A percentile compares a stretch with the other conserved stretches of the same genome.
Conservation (phyloP, 2,329 filamentous ascomycete species). For the Simplicillium sp. region DNA sequence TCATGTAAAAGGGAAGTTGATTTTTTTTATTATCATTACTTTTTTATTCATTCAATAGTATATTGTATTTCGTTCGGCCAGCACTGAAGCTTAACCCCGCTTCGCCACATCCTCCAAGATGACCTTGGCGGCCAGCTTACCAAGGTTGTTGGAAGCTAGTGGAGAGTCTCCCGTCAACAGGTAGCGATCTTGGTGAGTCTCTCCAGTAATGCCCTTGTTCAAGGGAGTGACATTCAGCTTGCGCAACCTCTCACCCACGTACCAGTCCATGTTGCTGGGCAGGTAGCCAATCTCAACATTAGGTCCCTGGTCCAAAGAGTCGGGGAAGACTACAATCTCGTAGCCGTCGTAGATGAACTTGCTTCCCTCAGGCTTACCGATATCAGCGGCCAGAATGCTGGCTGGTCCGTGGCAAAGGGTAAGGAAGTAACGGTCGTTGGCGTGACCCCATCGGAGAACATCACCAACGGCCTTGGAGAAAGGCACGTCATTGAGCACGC, state of each 20-base stretch:
- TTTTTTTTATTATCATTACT: too few relatives aligned
- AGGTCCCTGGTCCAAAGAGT: conserved; percentile 8
- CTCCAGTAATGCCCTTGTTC: conserved; percentile 9
- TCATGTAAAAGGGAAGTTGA: too few relatives aligned
- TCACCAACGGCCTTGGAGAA: conserved; percentile 8
- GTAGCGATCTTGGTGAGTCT: conserved; percentile 7
- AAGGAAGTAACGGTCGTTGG: conserved; percentile 7
- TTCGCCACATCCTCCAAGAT: conserved; percentile 9
- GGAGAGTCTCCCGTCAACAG: conserved; percentile 11
- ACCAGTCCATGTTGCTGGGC: conserved; percentile 12
- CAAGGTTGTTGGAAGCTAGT: conserved; percentile 10
- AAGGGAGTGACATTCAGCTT: conserved; percentile 8
- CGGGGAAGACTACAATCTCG: conserved; percentile 11
- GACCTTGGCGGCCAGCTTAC: conserved; percentile 9
- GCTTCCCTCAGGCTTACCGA: conserved; percentile 9
- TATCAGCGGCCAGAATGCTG: conserved; percentile 8
- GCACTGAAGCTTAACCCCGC: conserved; percentile 1
- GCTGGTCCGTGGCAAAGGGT: conserved; percentile 11
- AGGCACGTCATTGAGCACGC: conserved; percentile 10
- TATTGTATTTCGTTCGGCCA: too few relatives aligned
- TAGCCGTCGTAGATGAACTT: conserved; percentile 12
- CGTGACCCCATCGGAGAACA: conserved; percentile 12
- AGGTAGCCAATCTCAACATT: conserved; percentile 13
- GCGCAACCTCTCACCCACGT: conserved; percentile 9
- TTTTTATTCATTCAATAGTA: too few relatives aligned